These are phyloP conservation scores for Talaromyces trachyspermus DNA, from an alignment of 495 filamentous ascomycete genomes.

Conservation along the genomic window DNA sequence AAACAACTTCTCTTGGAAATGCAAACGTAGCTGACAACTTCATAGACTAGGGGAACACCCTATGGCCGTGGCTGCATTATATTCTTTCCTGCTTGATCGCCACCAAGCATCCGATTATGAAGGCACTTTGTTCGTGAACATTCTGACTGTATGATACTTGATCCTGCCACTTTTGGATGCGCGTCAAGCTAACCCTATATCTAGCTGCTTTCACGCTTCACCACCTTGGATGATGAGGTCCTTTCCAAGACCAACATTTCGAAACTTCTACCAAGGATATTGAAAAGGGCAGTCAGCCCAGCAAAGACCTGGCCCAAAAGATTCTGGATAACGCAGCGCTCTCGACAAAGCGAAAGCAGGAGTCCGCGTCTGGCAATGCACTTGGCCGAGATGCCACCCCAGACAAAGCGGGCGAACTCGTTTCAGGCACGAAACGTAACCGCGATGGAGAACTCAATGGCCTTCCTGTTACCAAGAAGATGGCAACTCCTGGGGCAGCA, in stretches of 20 bases:
- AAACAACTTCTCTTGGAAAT: background rate
- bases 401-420: slow-evolving; percentile 17
- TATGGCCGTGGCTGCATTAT: slow-evolving; percentile 46
- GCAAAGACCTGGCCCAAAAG: slow-evolving; percentile 49
- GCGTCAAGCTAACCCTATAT: slow-evolving; percentile 7
- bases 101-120: slow-evolving; percentile 59
- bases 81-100: slow-evolving; percentile 59
- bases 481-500: slow-evolving; percentile 23
- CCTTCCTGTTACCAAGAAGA: slow-evolving; percentile 32
- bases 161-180: background rate
- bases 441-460: slow-evolving; percentile 34
- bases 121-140: slow-evolving; percentile 52
- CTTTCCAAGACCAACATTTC: slow-evolving; percentile 62
- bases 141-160: slow-evolving; percentile 45
- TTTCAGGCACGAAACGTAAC: slow-evolving; percentile 39
- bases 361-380: slow-evolving; percentile 25
- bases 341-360: slow-evolving; percentile 43
- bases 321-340: slow-evolving; percentile 50
- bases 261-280: slow-evolving; percentile 54
- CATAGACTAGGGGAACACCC: slow-evolving; percentile 51
- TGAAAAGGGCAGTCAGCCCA: slow-evolving; percentile 58
- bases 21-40: slow-evolving; percentile 23
- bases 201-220: slow-evolving; percentile 55
- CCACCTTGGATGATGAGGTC: slow-evolving; percentile 53
- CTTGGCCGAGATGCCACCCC: slow-evolving; percentile 19